These are phyloP conservation scores for Prunella vulgaris DNA, from an alignment of 257 asterid genomes.

Conservation along the genomic window DNA sequence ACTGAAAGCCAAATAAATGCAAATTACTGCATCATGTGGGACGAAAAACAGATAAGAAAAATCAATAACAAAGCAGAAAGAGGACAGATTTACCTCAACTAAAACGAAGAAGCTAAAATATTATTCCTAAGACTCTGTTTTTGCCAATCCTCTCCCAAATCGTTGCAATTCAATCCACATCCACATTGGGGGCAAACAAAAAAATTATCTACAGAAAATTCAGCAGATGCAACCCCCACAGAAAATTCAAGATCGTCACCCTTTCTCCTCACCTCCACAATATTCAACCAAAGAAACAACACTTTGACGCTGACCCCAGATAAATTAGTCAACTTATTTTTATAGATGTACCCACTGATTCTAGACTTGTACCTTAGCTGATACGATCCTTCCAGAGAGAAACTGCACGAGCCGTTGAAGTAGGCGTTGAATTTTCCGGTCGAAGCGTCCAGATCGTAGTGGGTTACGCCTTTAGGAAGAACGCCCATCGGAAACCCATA, in stretches of 20 bases:
- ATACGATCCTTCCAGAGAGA: conserved; percentile 70
- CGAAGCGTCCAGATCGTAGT: conserved; percentile 53
- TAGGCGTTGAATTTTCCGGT: conserved; percentile 62
- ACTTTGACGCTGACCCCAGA: conserved; percentile 68
- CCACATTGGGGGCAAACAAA: conserved; percentile 68
- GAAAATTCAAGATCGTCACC: conserved; percentile 61
- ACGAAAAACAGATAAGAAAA: background rate
- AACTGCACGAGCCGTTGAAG: conserved; percentile 60
- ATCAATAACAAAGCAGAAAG: background rate
- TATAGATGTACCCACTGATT: conserved; percentile 55
- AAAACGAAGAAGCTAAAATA: conserved; percentile 21
- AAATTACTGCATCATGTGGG: too few species aligned
- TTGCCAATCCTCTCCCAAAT: background rate
- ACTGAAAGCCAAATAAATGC: background rate
- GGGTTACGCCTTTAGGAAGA: conserved; percentile 64
- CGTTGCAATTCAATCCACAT: conserved; percentile 68
- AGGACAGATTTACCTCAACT: background rate
- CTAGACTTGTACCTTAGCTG: conserved; percentile 53
- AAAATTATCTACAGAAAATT: conserved; percentile 52
- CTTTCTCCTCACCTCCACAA: conserved; percentile 55
- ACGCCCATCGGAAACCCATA: conserved; percentile 63
- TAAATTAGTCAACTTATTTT: conserved; percentile 40
- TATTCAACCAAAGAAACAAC: conserved; percentile 64
- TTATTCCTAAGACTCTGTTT: background rate
- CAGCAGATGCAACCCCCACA: conserved; percentile 78